A percentile compares a stretch with the other conserved stretches of the same genome.
Conservation (phyloP, 169 alveolate species). For the Cryptosporidium baileyi region DNA sequence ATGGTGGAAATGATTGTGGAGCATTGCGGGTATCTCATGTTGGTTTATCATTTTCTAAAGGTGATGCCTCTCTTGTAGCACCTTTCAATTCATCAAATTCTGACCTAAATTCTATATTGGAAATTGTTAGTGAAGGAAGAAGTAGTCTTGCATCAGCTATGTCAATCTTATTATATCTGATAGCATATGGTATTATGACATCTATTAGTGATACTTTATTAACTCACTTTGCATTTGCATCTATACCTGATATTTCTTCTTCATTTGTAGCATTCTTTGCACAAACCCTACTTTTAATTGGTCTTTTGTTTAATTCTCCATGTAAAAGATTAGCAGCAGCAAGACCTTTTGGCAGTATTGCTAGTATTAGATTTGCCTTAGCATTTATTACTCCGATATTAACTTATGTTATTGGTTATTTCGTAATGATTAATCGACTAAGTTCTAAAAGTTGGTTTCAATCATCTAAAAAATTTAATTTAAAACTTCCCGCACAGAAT, state of each 20-base stretch:
- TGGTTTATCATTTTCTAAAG: conserved; percentile 89
- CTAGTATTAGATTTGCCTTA: conserved; percentile 14
- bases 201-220: conserved; percentile 11
- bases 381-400: not conserved
- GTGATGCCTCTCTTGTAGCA: conserved; percentile 88
- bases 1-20: conserved; percentile 94
- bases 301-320: conserved; percentile 26
- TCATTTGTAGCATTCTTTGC: conserved; percentile 44
- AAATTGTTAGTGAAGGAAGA: conserved; percentile 75
- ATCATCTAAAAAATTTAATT: conserved; percentile 1
- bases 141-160: conserved; percentile 50
- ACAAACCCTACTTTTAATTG: conserved; percentile 38
- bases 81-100: conserved; percentile 86
- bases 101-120: conserved; percentile 83
- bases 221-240: conserved; percentile 56
- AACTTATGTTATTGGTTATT: conserved; percentile 10
- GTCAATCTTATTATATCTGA: conserved; percentile 12
- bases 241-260: conserved; percentile 27
- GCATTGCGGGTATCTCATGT: conserved; percentile 91
- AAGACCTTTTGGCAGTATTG: conserved; percentile 61
- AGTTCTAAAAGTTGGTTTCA: conserved; percentile 41
- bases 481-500: conserved; percentile 31
- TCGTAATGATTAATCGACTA: conserved; percentile 21
- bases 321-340: conserved; percentile 55
- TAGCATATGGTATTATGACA: conserved; percentile 13